phyloP scores from a whole-genome alignment of 139 green algal genomes.

The Raphidocelis subcapitata region DNA sequence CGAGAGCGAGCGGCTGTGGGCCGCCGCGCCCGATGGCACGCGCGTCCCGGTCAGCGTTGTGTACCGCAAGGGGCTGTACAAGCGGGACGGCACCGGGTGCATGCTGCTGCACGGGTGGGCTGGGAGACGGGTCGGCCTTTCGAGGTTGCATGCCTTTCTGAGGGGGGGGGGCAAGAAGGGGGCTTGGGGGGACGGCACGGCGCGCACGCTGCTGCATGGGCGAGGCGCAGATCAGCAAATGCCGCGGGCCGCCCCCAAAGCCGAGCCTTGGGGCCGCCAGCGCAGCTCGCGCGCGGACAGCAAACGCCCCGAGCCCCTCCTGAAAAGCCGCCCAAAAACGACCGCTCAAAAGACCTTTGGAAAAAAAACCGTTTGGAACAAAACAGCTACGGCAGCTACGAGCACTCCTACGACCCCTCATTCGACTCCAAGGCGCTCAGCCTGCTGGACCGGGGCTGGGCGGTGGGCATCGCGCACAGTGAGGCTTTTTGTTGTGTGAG shows the following conservation, averaged over 20 bases:
- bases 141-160: too few species aligned
- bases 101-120: slow-evolving; percentile 52
- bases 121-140: too few species aligned
- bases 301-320: too few species aligned
- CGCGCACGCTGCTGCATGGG: too few species aligned
- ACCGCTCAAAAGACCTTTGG: too few species aligned
- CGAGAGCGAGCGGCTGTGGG: slow-evolving; percentile 77
- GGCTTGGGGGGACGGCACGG: too few species aligned
- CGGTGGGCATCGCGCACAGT: slow-evolving; percentile 71
- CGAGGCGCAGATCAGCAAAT: too few species aligned
- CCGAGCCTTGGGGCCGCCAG: too few species aligned
- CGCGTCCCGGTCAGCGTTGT: slow-evolving; percentile 63
- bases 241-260: too few species aligned
- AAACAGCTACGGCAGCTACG: slow-evolving; percentile 62
- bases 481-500: not conserved
- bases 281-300: too few species aligned
- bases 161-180: not conserved
- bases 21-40: slow-evolving; percentile 61
- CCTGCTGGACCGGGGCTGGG: slow-evolving; percentile 77
- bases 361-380: too few species aligned
- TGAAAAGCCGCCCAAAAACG: too few species aligned
- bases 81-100: slow-evolving; percentile 64
- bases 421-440: slow-evolving; percentile 56
- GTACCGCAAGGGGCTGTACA: slow-evolving; percentile 64
- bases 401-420: slow-evolving; percentile 54